Conservation (phyloP, 2,329 filamentous ascomycete species). For the Tolypocladium paradoxum region DNA sequence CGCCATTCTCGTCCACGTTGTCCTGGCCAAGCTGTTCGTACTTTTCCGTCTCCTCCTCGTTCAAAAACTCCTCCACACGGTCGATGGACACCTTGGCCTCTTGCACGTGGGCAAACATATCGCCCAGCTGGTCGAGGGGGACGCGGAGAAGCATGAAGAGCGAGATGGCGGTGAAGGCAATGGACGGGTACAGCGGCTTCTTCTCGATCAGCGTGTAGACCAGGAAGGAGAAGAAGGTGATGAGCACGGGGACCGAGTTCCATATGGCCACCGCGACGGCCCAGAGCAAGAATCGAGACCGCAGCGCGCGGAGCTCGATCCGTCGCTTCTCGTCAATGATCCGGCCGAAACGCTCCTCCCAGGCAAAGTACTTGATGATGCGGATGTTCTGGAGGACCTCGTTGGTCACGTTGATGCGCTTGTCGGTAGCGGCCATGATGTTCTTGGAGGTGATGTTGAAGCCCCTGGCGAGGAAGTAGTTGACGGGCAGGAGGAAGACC, state of each 20-base stretch:
- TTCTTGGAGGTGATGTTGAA: slow-evolving; percentile 82
- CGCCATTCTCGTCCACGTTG: slow-evolving; percentile 56
- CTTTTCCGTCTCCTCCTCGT: slow-evolving; percentile 92
- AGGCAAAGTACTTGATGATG: slow-evolving; percentile 99
- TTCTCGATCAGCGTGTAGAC: slow-evolving; percentile 84
- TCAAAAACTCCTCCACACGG: slow-evolving; percentile 88
- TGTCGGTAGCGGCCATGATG: slow-evolving; percentile 89
- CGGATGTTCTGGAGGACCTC: slow-evolving; percentile 95
- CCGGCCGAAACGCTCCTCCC: slow-evolving; percentile 83
- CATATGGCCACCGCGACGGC: slow-evolving; percentile 84
- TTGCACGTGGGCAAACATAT: slow-evolving; percentile 98
- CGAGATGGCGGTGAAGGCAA: slow-evolving; percentile 92
- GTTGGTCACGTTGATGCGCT: slow-evolving; percentile 91
- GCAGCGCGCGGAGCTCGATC: slow-evolving; percentile 66
- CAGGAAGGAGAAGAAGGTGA: slow-evolving; percentile 93
- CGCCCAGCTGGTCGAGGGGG: slow-evolving; percentile 87
- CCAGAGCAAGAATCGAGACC: slow-evolving; percentile 83
- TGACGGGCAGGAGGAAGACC: slow-evolving; percentile 78
- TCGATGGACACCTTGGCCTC: slow-evolving; percentile 96
- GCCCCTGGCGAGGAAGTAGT: slow-evolving; percentile 75
- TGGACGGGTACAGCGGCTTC: slow-evolving; percentile 79
- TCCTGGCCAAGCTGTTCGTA: slow-evolving; percentile 71
- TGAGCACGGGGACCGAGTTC: slow-evolving; percentile 91
- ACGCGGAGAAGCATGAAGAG: slow-evolving; percentile 90
- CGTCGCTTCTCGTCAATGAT: slow-evolving; percentile 83